Evolutionary conservation across 805 yeast genomes (phyloP).

Genomic region (Suhomyces vadensis): DNA sequence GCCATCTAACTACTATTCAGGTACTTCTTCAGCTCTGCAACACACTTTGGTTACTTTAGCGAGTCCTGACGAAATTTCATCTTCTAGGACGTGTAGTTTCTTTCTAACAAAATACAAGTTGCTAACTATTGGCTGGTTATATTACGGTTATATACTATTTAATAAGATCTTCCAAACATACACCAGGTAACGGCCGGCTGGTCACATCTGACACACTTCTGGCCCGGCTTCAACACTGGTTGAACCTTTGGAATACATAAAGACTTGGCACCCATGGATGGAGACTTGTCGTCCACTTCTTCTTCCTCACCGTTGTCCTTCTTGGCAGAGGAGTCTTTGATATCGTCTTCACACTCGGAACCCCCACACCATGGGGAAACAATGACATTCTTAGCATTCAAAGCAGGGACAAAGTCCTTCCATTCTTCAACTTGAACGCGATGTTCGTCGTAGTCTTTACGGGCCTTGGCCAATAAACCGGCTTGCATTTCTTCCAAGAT

Average conservation of each 20-base stretch:
- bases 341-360: constrained; percentile 92
- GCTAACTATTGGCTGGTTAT: too few relatives aligned
- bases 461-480: constrained; percentile 75
- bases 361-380: constrained; percentile 98
- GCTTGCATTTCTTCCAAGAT: constrained; percentile 80
- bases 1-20: too few relatives aligned
- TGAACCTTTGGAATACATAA: constrained; percentile 95
- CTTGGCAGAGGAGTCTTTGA: constrained; percentile 84
- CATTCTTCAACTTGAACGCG: constrained; percentile 79
- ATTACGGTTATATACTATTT: too few relatives aligned
- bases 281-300: constrained; percentile 93
- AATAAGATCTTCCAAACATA: constrained; percentile 97
- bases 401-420: constrained; percentile 89
- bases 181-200: constrained; percentile 77
- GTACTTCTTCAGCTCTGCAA: not conserved
- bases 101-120: too few relatives aligned
- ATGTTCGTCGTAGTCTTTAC: constrained; percentile 79
- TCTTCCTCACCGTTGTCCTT: constrained; percentile 79
- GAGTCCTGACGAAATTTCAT: too few relatives aligned
- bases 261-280: constrained; percentile 99
- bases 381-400: constrained; percentile 88
- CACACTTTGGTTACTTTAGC: not conserved
- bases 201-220: constrained; percentile 87
- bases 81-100: too few relatives aligned
- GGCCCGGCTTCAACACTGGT: constrained; percentile 75